Conservation (phyloP, 2,329 filamentous ascomycete genomes). For the Daldinia sp. region DNA sequence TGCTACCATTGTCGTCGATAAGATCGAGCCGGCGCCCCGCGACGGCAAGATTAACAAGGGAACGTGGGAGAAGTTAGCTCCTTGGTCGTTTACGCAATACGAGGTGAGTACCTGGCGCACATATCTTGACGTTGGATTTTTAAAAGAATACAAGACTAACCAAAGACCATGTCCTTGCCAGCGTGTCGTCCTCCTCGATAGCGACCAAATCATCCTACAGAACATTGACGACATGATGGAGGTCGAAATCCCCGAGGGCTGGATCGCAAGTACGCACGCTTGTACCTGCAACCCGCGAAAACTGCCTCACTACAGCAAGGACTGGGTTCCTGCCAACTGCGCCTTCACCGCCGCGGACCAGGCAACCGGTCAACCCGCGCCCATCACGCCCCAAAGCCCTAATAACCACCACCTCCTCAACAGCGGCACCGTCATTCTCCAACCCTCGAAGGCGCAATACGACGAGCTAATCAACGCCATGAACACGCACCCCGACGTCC, state of each 20-base stretch:
- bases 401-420: conserved; percentile 49
- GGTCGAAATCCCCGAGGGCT: conserved; percentile 43
- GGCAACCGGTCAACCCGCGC: conserved; percentile 40
- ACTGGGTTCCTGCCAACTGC: conserved; percentile 46
- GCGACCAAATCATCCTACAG: conserved; percentile 46
- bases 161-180: conserved; percentile 7
- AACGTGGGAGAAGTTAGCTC: conserved; percentile 49
- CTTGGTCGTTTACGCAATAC: conserved; percentile 46
- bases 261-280: conserved; percentile 47
- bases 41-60: conserved; percentile 48
- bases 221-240: conserved; percentile 48
- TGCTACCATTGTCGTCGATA: conserved; percentile 47
- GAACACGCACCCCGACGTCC: conserved; percentile 46
- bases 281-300: conserved; percentile 47
- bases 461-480: conserved; percentile 45
- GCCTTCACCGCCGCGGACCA: conserved; percentile 46
- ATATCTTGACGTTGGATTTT: not conserved
- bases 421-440: conserved; percentile 47
- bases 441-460: conserved; percentile 43
- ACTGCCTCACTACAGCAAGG: conserved; percentile 46
- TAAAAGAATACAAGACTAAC: not conserved
- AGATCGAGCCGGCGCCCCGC: conserved; percentile 47
- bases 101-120: conserved; percentile 37
- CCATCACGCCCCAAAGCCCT: conserved; percentile 41
- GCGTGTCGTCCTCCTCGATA: conserved; percentile 47